Evolutionary conservation across 208 protist species (phyloP).

Genomic region (Leishmania major): DNA sequence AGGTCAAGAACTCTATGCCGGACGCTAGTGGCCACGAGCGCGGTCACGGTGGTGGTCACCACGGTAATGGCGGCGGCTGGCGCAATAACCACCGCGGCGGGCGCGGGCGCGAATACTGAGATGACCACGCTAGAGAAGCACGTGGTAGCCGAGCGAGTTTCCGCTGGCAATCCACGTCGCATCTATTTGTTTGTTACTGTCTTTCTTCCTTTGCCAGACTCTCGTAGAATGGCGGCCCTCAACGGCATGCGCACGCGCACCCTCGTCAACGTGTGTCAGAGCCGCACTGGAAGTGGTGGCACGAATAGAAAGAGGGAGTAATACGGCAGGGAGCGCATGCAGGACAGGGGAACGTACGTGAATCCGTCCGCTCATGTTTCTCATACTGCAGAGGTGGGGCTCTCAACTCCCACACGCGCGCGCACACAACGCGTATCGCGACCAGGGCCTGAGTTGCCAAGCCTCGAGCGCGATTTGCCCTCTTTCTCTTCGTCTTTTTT

Average conservation of each 20-base stretch:
- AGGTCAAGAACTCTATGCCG: conserved; percentile 85
- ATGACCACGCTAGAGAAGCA: not conserved
- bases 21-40: conserved; percentile 37
- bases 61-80: conserved; percentile 26
- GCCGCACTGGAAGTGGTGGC: not conserved
- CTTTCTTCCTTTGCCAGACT: not conserved
- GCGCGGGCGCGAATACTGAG: conserved; percentile 26
- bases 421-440: not conserved
- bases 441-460: not conserved
- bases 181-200: conserved; percentile 5
- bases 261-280: not conserved
- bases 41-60: conserved; percentile 20
- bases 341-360: not conserved
- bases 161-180: not conserved
- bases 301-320: not conserved
- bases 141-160: not conserved
- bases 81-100: conserved; percentile 32
- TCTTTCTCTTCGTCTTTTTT: not conserved
- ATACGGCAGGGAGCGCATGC: not conserved
- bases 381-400: not conserved
- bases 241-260: not conserved
- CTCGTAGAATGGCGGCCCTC: not conserved
- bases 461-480: not conserved
- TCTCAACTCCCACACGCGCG: not conserved
- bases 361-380: not conserved